phyloP scores from a whole-genome alignment of 2,329 filamentous ascomycete genomes.

The Penicillium aurantiogriseum region DNA sequence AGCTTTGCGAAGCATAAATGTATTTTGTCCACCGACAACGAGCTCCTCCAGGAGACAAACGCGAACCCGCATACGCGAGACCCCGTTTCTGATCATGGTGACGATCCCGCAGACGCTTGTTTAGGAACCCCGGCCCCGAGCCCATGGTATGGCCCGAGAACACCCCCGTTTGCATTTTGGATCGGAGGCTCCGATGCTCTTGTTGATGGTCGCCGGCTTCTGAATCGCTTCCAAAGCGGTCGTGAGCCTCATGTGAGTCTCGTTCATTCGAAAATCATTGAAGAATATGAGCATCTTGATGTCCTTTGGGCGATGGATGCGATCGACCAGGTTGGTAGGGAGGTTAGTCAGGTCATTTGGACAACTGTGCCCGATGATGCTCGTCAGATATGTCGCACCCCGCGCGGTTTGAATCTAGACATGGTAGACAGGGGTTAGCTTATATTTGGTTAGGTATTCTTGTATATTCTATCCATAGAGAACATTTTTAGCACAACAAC shows the following conservation, averaged over 20 bases:
- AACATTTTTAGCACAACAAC: not conserved
- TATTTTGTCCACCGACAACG: conserved; percentile 76
- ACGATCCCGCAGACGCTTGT: conserved; percentile 18
- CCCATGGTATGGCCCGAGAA: conserved; percentile 79
- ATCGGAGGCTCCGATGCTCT: conserved; percentile 78
- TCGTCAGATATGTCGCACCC: conserved; percentile 61
- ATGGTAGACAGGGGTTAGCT: not conserved
- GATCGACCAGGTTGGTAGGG: conserved; percentile 75
- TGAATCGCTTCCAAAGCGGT: conserved; percentile 71
- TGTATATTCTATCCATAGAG: not conserved
- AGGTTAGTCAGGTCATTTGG: conserved; percentile 81
- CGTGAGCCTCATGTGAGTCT: conserved; percentile 78
- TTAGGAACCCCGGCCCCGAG: conserved; percentile 39
- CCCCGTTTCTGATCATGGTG: conserved; percentile 11
- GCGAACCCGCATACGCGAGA: conserved; percentile 32
- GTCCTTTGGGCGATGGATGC: conserved; percentile 93
- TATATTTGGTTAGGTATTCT: not conserved
- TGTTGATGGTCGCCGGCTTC: conserved; percentile 74
- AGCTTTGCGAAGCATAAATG: conserved; percentile 84
- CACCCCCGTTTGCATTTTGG: conserved; percentile 85
- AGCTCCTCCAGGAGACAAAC: conserved; percentile 60
- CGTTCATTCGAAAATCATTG: conserved; percentile 78
- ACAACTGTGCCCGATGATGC: conserved; percentile 62
- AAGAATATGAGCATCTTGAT: conserved; percentile 89
- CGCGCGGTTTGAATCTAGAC: conserved; percentile 47